Evolutionary conservation across 1,284 basidiomycete genomes (phyloP).

Genomic region (Butyriboletus appendiculatus): DNA sequence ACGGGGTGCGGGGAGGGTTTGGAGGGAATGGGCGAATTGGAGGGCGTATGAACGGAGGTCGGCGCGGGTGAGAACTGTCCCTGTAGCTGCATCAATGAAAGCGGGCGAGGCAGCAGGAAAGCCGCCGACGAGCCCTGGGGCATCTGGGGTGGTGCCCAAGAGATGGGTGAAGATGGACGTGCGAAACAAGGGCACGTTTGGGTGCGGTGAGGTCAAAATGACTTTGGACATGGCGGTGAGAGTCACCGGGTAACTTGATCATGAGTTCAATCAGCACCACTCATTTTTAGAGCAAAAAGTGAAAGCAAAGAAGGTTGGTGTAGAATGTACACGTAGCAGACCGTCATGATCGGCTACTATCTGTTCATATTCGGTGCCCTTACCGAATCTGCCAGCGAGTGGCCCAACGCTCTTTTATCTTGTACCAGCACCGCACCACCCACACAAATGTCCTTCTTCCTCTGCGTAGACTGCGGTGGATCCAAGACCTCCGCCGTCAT

Average conservation of each 20-base stretch:
- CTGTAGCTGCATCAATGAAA: slow-evolving; percentile 68
- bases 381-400: neutral
- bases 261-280: no score
- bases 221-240: slow-evolving; percentile 15
- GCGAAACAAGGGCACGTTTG: slow-evolving; percentile 30
- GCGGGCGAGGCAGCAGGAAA: slow-evolving; percentile 49
- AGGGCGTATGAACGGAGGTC: slow-evolving; percentile 45
- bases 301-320: no score
- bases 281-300: no score
- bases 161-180: slow-evolving; percentile 57
- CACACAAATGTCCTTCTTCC: slow-evolving; percentile 54
- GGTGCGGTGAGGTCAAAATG: slow-evolving; percentile 31
- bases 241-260: no score
- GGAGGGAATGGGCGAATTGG: slow-evolving; percentile 54
- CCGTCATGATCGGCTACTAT: no score
- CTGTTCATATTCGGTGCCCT: neutral
- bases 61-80: slow-evolving; percentile 54
- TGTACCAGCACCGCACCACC: neutral
- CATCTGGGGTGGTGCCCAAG: slow-evolving; percentile 35
- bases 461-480: slow-evolving; percentile 82
- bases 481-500: slow-evolving; percentile 79
- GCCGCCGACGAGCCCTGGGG: slow-evolving; percentile 40
- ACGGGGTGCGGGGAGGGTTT: slow-evolving; percentile 35
- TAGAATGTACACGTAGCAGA: no score
- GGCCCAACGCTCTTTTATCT: neutral